phyloP scores from a whole-genome alignment of 225 moss, liverwort and hornwort genomes.

The Thuidium tamariscinum region DNA sequence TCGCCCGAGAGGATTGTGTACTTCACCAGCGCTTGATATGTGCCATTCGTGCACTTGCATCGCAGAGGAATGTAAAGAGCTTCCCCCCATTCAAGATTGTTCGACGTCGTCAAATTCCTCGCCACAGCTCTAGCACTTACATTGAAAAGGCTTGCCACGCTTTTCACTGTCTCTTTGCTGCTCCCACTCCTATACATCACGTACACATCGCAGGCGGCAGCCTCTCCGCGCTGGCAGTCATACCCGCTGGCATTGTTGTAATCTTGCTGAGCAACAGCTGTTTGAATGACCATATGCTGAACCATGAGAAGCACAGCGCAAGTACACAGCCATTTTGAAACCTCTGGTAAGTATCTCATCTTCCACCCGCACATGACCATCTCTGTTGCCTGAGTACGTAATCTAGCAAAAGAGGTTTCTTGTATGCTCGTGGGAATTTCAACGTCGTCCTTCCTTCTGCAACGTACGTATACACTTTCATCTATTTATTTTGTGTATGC shows the following conservation, averaged over 20 bases:
- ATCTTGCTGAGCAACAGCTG: conserved; percentile 17
- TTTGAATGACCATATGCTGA: background rate
- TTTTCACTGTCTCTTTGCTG: background rate
- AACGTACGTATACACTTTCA: background rate
- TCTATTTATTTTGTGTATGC: background rate
- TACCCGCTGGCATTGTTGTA: conserved; percentile 13
- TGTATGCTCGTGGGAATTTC: background rate
- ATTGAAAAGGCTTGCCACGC: conserved; percentile 2
- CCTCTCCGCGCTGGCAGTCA: background rate
- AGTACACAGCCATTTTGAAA: background rate
- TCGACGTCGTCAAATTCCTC: background rate
- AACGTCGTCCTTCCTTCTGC: background rate
- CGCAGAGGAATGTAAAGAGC: conserved; percentile 26
- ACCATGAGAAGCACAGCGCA: background rate
- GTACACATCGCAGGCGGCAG: conserved; percentile 13
- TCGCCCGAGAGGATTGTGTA: background rate
- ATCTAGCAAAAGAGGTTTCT: background rate
- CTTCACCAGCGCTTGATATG: conserved; percentile 14
- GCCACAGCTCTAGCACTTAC: conserved; percentile 2
- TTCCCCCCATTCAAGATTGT: background rate
- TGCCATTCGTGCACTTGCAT: conserved; percentile 26
- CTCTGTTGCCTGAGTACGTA: background rate
- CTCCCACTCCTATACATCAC: background rate
- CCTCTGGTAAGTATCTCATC: background rate
- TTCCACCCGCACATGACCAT: background rate